Evolutionary conservation across 805 yeast genomes (phyloP), one percentile per base, ranked within the genome.

Genomic region (Osmozyma mogii): DNA sequence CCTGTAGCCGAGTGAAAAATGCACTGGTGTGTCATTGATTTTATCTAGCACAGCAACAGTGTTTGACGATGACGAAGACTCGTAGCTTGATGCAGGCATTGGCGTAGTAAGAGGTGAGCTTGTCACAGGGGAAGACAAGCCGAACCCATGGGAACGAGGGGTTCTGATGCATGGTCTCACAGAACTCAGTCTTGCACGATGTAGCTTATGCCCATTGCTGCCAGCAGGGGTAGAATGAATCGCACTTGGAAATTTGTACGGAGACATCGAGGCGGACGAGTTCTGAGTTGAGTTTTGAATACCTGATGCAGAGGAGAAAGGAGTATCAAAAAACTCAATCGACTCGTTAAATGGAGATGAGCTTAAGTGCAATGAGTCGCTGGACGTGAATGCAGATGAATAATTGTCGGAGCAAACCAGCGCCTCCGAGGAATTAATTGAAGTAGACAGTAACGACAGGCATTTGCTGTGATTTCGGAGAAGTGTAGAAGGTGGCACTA

Each of bases 21-120:
- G 65, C 11, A 56, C 61, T 5, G 65, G 65, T 2, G 58, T 40
- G 31, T 59, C 66, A 34, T 58, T 58, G 31, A 58, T 60, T 10
- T 62, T 59, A 35, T 60, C 66, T 24, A 57, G 47, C 22, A 50
- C 37, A 8, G 50, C 39, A 9, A 43, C 34, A 19, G 39, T 23
- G 23, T 36, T 36, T 28, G 40, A 37, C 18, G 48, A 43, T 2
- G 39, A 27, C 7, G 42, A 32, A 7, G 51, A 44, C 30, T 48
- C 47, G n/a, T 45, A 45, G 6, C 56, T 50, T 9, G 57, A 47
- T 6, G 49, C 37, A 1, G 62, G 57, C 5, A 54, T 51, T 29
- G 47, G 40, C 12, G 47, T 49, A n/a, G 58, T 47, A 18, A 59
- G 43, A 9, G 68, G 68, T 10, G 65, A 58, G 38, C 58, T 49